Conservation (phyloP, 208 protist species). For the Endotrypanum monterogeii region DNA sequence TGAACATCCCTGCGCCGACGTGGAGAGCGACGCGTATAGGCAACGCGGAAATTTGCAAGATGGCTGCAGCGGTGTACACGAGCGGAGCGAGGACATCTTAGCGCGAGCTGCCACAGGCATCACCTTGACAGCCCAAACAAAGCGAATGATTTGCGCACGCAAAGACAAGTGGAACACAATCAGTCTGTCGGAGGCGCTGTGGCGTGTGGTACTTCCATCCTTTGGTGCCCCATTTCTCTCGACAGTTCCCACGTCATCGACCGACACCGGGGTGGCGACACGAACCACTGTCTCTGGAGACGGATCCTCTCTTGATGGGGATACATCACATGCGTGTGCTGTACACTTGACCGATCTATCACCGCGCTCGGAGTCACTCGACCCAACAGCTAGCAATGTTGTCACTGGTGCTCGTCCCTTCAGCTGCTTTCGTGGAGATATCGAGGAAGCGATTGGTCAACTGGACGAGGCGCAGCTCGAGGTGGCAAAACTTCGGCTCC, state of each 20-base stretch:
- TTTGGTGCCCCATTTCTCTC: constrained; percentile 19
- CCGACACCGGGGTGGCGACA: not conserved
- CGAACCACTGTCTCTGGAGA: not conserved
- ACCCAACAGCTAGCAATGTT: not conserved
- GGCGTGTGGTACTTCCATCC: constrained; percentile 24
- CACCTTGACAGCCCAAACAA: not conserved
- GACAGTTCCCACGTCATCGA: not conserved
- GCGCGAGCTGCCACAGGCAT: not conserved
- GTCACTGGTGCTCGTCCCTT: constrained; percentile 8
- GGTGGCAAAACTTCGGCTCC: constrained; percentile 36
- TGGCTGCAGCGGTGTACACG: too few relatives aligned
- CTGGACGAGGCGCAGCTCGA: constrained; percentile 35
- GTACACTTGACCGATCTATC: not conserved
- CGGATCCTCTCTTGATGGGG: not conserved
- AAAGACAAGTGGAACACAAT: constrained; percentile 29
- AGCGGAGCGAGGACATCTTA: not conserved
- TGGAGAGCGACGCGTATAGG: not conserved
- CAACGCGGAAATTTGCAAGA: not conserved
- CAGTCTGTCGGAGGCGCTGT: constrained; percentile 21
- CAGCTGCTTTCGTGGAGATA: constrained; percentile 26
- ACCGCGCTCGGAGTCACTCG: not conserved
- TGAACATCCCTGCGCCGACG: not conserved
- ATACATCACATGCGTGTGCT: not conserved
- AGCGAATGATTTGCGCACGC: not conserved
- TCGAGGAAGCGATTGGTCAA: constrained; percentile 21